Conservation (phyloP, 2,329 filamentous ascomycete species). For the Penicillium hesseltinei region DNA sequence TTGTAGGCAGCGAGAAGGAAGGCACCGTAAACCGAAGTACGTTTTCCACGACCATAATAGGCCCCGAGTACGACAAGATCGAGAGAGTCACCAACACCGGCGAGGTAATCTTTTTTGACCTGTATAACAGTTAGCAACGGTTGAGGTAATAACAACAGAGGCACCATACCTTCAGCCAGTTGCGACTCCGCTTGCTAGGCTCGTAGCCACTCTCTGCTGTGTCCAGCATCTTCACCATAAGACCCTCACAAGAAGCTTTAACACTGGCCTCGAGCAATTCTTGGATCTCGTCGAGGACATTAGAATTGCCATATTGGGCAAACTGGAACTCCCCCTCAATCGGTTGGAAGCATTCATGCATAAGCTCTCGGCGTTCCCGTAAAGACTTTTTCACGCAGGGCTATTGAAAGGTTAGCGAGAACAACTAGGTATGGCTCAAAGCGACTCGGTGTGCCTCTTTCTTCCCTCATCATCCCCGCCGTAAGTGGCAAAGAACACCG, state of each 20-base stretch:
- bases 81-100: constrained; percentile 89
- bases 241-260: constrained; percentile 90
- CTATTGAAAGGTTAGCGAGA: constrained; percentile 26
- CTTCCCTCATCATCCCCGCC: neutral
- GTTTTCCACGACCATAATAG: constrained; percentile 92
- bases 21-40: constrained; percentile 90
- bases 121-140: constrained; percentile 33
- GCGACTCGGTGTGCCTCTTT: neutral
- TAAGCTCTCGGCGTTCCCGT: constrained; percentile 74
- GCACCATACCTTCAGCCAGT: constrained; percentile 83
- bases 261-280: constrained; percentile 88
- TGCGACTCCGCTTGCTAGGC: constrained; percentile 90
- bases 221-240: constrained; percentile 99
- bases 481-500: neutral
- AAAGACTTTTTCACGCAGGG: constrained; percentile 83
- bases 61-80: constrained; percentile 94
- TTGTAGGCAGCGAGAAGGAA: constrained; percentile 97
- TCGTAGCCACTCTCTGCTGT: constrained; percentile 91
- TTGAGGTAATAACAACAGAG: neutral
- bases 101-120: constrained; percentile 98
- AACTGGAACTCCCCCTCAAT: constrained; percentile 90
- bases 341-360: constrained; percentile 70
- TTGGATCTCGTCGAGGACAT: constrained; percentile 91
- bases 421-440: neutral
- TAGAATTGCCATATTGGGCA: constrained; percentile 81